A percentile compares a stretch with the other conserved stretches of the same genome.
Conservation (phyloP, 805 yeast species). For the Yarrowia keelungensis region DNA sequence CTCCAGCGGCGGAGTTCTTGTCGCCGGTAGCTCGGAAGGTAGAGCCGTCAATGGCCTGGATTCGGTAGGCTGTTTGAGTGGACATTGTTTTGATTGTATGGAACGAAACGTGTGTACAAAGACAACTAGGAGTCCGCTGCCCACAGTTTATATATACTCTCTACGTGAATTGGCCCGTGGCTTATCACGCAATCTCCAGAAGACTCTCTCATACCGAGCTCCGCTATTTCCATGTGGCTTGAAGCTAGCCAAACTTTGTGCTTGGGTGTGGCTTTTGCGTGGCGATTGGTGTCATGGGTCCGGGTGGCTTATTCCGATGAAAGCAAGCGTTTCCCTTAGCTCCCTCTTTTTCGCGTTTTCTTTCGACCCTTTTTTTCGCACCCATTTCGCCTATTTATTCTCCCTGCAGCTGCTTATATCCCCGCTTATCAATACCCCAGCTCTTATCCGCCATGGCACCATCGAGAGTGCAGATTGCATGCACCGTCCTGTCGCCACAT, state of each 20-base stretch:
- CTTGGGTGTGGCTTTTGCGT: conserved; percentile 24
- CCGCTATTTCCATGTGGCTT: conserved; percentile 39
- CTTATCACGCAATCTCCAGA: conserved; percentile 19
- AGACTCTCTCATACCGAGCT: neutral
- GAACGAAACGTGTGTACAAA: neutral
- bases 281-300: conserved; percentile 3
- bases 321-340: neutral
- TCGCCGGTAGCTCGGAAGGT: conserved; percentile 40
- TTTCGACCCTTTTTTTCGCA: neutral
- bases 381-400: neutral
- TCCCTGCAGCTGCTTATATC: neutral
- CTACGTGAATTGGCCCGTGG: neutral
- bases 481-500: conserved; percentile 30
- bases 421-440: conserved; percentile 1
- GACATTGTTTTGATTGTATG: conserved; percentile 33
- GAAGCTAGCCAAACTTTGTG: conserved; percentile 35
- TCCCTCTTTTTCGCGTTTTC: neutral
- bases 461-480: conserved; percentile 30
- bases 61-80: conserved; percentile 39
- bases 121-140: neutral
- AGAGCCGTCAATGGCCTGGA: conserved; percentile 41
- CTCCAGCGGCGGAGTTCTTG: neutral
- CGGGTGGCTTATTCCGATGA: neutral
- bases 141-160: conserved; percentile 4
- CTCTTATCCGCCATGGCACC: conserved; percentile 29